Conservation (phyloP, 148 eudicot species). For the Simmondsia chinensis region DNA sequence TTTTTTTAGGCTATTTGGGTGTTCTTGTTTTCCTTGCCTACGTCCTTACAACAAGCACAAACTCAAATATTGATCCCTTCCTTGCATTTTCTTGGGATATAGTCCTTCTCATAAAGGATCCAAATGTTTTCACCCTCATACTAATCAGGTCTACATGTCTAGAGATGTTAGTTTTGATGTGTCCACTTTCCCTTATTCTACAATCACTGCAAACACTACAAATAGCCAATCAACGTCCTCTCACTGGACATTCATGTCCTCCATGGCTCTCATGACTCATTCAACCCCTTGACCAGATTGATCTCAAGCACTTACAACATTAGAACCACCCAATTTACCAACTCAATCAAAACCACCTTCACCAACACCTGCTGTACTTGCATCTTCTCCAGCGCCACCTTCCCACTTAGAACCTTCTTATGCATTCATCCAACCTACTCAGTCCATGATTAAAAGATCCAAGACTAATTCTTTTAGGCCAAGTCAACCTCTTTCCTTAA, state of each 20-base stretch:
- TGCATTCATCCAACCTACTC: background rate
- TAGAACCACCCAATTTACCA: background rate
- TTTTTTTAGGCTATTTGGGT: background rate
- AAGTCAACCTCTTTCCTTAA: no score
- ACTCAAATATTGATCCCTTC: background rate
- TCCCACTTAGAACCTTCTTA: background rate
- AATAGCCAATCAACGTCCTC: no score
- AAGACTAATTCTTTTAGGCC: no score
- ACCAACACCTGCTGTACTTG: background rate
- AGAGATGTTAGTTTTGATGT: background rate
- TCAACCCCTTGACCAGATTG: no score
- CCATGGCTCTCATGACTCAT: no score
- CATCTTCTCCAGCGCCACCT: background rate
- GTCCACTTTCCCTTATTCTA: background rate
- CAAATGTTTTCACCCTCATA: background rate
- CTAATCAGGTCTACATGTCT: background rate
- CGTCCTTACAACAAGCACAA: background rate
- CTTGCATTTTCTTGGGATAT: no score
- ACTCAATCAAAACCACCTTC: background rate
- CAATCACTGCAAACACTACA: background rate
- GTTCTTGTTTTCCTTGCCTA: background rate
- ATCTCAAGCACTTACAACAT: no score
- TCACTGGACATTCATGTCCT: no score
- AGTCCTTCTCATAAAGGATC: no score
- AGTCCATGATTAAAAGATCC: no score